Evolutionary conservation across 2,329 filamentous ascomycete genomes (phyloP).

Genomic region (Magnaporthales sp.): DNA sequence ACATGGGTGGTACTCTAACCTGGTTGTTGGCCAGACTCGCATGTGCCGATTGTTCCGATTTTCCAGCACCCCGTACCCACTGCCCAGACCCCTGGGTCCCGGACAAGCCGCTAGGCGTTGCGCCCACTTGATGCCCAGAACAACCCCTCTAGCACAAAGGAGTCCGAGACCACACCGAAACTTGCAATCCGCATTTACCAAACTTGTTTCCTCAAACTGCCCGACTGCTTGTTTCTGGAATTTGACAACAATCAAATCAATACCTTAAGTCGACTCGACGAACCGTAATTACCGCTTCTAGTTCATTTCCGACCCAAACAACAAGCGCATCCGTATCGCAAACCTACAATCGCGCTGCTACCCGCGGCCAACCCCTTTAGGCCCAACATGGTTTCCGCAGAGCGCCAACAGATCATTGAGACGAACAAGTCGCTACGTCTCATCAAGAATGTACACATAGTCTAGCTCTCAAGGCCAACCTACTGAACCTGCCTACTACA

Average conservation of each 20-base stretch:
- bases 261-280: background rate
- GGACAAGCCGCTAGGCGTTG: background rate
- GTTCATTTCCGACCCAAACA: background rate
- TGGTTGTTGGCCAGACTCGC: background rate
- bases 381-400: slow-evolving; percentile 13
- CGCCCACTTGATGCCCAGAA: background rate
- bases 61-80: background rate
- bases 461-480: too few relatives aligned
- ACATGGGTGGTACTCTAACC: background rate
- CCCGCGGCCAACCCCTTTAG: background rate
- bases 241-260: background rate
- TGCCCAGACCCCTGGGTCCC: background rate
- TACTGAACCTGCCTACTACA: background rate
- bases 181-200: background rate
- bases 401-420: slow-evolving; percentile 54
- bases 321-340: background rate
- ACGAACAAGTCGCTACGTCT: slow-evolving; percentile 79
- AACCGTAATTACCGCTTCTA: background rate
- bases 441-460: slow-evolving; percentile 64
- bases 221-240: background rate
- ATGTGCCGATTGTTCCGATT: background rate
- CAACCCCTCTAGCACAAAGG: background rate
- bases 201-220: background rate
- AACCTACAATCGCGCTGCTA: background rate
- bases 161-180: background rate